These are phyloP conservation scores for Neurospora sp. DNA, from an alignment of 2,329 filamentous ascomycete species.

Conservation along the genomic window DNA sequence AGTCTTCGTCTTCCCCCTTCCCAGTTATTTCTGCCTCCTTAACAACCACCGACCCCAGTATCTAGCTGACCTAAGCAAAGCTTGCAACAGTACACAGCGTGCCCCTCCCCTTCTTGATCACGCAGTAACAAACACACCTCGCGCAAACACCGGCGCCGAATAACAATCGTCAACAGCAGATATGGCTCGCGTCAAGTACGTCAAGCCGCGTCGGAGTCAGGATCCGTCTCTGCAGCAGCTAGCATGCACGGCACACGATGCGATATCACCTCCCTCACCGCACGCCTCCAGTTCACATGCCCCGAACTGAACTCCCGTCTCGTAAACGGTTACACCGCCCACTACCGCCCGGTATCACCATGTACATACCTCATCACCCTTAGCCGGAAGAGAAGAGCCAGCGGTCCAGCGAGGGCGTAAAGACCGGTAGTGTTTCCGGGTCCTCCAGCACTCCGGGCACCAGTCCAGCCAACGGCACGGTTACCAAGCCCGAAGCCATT, in stretches of 20 bases:
- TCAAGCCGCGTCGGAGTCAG: not conserved
- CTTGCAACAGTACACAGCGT: not conserved
- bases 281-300: slow-evolving; percentile 28
- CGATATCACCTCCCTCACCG: slow-evolving; percentile 26
- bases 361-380: not conserved
- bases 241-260: slow-evolving; percentile 21
- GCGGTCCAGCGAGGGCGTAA: not conserved
- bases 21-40: not conserved
- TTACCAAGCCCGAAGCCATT: no score
- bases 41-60: not conserved
- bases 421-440: not conserved
- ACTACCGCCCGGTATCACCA: not conserved
- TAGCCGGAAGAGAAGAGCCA: not conserved
- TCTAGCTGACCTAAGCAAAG: not conserved
- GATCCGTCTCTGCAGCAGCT: slow-evolving; percentile 9
- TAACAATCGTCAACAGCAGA: no score
- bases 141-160: not conserved
- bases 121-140: not conserved
- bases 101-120: not conserved
- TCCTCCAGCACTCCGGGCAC: not conserved
- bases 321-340: not conserved
- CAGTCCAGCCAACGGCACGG: slow-evolving; percentile 7
- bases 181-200: not conserved
- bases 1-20: no score
- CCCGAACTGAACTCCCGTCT: not conserved